A percentile compares a stretch with the other conserved stretches of the same genome.
Conservation (phyloP, 768 basidiomycete genomes). For the Naganishia kalamii region DNA sequence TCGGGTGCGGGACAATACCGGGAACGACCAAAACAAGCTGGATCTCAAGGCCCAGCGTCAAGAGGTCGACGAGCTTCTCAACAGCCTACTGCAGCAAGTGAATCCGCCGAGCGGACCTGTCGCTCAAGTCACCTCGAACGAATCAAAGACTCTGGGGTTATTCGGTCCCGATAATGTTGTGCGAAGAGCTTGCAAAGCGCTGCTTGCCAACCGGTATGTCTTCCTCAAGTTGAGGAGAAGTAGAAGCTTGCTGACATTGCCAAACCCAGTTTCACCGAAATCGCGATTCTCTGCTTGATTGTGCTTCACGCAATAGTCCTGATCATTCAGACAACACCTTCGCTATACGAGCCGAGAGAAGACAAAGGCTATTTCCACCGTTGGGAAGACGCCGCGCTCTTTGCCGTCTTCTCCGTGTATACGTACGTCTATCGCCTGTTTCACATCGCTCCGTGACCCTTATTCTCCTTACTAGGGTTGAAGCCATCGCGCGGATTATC, state of each 20-base stretch:
- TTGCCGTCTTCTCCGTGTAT: constrained; percentile 74
- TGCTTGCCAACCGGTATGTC: constrained; percentile 1
- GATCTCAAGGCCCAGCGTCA: neutral
- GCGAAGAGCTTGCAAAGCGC: neutral
- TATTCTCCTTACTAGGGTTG: constrained; percentile 53
- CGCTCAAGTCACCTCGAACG: neutral
- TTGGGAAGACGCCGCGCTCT: constrained; percentile 87
- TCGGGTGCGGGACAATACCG: neutral
- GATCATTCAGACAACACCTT: constrained; percentile 67
- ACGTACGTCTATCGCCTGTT: constrained; percentile 55
- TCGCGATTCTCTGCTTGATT: constrained; percentile 72
- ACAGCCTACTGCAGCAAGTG: neutral
- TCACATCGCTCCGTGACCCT: neutral
- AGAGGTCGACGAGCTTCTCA: neutral
- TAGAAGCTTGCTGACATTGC: neutral
- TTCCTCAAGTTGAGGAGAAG: neutral
- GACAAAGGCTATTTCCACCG: constrained; percentile 67
- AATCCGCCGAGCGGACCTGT: neutral
- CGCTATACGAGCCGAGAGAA: constrained; percentile 46
- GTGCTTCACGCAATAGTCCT: constrained; percentile 74
- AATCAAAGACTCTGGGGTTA: neutral
- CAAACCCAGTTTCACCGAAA: constrained; percentile 70
- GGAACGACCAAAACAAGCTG: neutral
- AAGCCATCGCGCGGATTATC: constrained; percentile 79
- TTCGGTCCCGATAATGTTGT: neutral